Evolutionary conservation across 225 moss, liverwort and hornwort genomes (phyloP), one percentile per base, ranked within the genome.

Genomic region (Marchantia paleacea): DNA sequence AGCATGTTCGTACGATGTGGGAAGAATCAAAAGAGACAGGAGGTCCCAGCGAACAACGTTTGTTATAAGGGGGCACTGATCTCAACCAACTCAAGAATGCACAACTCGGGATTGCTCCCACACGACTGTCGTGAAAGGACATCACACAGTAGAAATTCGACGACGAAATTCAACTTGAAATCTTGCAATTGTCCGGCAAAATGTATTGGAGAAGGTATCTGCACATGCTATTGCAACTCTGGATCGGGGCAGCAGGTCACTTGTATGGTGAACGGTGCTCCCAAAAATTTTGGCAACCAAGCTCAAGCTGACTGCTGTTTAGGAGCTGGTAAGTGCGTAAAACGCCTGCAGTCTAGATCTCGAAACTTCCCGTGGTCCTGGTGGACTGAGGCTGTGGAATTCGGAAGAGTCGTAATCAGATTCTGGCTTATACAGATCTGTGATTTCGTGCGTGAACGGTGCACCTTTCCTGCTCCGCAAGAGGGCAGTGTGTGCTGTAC

Each of bases 1-100:
- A 52, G 64, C 63, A 26, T 52, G 22, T 81, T 29, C 50, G 60
- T 81, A n/a, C 61, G 64, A 64, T 77, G 77, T 63, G 77, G 77
- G 24, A 47, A 20, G 48, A 48, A 31, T 20, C 8, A 77, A 50
- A 39, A 39, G 25, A 63, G 62, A 49, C 77, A 77, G 16, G n/a
- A 63, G 13, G 77, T 77, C 4, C 77, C 77, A 61, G 61, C 3
- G 12, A 12, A 63, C 61, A 77, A 51, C 16, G 77, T 77, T 12
- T 63, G 77, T 25, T 77, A 62, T n/a, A 48, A 63, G 62, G 77
- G 77, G 49, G 20, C 62, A 16, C 77, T 77, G 4, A 50, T 77
- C 24, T 22, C 77, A 31, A 12, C 60, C 62, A n/a, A 47, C 47
- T 63, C 77, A 16, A 39, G 24, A 62, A 47, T 77, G 31, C 60